phyloP scores from a whole-genome alignment of 2,329 filamentous ascomycete genomes.

The Xenoacremonium recifei region DNA sequence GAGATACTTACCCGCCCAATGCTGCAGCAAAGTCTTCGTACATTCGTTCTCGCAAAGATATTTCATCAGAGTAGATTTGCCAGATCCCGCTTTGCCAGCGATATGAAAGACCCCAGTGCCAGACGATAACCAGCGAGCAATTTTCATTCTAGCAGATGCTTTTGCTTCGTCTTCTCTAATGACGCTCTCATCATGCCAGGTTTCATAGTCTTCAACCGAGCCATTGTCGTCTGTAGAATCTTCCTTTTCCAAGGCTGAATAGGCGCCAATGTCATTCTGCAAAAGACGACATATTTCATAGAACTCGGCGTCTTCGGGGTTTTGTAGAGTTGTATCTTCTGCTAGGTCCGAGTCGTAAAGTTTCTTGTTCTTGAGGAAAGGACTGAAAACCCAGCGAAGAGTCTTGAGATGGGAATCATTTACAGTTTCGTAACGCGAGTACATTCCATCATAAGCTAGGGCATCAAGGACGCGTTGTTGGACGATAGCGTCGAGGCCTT shows the following conservation, averaged over 20 bases:
- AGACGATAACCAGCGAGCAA: not conserved
- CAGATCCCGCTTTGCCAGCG: constrained; percentile 39
- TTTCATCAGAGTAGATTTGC: constrained; percentile 43
- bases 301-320: too few species aligned
- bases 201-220: too few species aligned
- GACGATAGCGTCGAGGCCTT: not conserved
- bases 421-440: not conserved
- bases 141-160: not conserved
- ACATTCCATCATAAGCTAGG: not conserved
- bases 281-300: too few species aligned
- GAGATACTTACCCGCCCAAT: constrained; percentile 28
- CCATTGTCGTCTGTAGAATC: too few species aligned
- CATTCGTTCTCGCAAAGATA: constrained; percentile 21
- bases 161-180: too few species aligned
- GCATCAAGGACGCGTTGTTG: not conserved
- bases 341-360: too few species aligned
- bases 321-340: too few species aligned
- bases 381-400: not conserved
- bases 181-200: too few species aligned
- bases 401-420: not conserved
- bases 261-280: too few species aligned
- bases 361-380: not conserved
- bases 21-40: constrained; percentile 15
- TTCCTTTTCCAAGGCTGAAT: too few species aligned
- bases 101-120: constrained; percentile 13